A percentile compares a stretch with the other conserved stretches of the same genome.
Evolutionary conservation across 805 yeast genomes (phyloP).

Genomic region (Myxozyma monticola): DNA sequence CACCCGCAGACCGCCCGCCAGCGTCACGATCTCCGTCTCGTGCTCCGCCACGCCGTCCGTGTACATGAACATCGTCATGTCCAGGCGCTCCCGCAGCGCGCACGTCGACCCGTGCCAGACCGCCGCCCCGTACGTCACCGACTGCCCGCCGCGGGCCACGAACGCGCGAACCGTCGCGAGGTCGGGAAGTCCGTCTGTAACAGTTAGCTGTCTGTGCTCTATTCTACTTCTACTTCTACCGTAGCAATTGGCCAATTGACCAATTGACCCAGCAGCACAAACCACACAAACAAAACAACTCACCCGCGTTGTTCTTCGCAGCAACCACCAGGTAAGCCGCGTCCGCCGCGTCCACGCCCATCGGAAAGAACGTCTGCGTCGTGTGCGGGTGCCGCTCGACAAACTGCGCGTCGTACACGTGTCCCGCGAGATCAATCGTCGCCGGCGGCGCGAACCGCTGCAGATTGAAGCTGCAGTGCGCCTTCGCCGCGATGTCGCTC

Average conservation of each 20-base stretch:
- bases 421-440: conserved; percentile 40
- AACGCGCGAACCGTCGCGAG: conserved; percentile 62
- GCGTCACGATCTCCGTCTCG: conserved; percentile 14
- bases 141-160: conserved; percentile 75
- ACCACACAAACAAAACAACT: conserved; percentile 39
- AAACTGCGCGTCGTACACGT: conserved; percentile 56
- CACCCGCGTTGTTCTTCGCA: conserved; percentile 51
- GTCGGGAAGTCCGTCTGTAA: conserved; percentile 57
- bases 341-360: conserved; percentile 61
- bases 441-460: conserved; percentile 78
- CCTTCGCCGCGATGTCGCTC: conserved; percentile 48
- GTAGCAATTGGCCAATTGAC: no score
- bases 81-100: conserved; percentile 12
- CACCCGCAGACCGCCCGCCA: conserved; percentile 6
- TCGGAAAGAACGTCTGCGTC: conserved; percentile 88
- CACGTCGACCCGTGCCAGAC: conserved; percentile 25
- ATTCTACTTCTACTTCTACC: no score
- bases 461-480: conserved; percentile 74
- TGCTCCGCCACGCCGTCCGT: conserved; percentile 19
- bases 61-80: conserved; percentile 25
- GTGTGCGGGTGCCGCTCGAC: conserved; percentile 87
- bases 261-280: neutral
- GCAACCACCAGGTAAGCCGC: conserved; percentile 76
- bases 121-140: conserved; percentile 56
- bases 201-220: conserved; percentile 27